Base-by-base conservation (phyloP, 306 rosid genomes). In the Calophaca sinica region DNA sequence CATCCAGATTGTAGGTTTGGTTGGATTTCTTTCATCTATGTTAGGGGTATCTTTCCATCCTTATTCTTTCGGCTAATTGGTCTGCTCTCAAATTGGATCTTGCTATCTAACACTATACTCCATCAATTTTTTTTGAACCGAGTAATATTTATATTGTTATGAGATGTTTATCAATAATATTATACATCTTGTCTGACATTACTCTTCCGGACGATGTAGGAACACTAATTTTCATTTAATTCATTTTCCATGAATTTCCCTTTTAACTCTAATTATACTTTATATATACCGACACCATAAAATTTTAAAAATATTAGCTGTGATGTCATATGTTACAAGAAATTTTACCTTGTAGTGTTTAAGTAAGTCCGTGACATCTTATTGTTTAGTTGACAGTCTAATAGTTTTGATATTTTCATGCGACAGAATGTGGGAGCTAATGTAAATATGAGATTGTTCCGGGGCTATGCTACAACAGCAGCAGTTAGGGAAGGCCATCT, bases 401-500 rank as follows among this genome's bases (percentile, higher is more conserved):
- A 20, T 0, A 0, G 26, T 44, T 81, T 5, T 42, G 74, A 14
- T 29, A 39, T 52, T 55, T 70, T 72, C 15, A 33, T 59, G 49
- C 14, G 76, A 62, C 62, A 89, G 91, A 78, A 78, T 65, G 79
- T 35, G 3, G 90, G 94, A 80, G 90, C 81, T 31, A 66, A 87
- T 70, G 90, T 89, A 73, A 89, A 87, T 49, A 54, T 53, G 74
- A 84, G 80, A 72, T 66, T 87, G 82, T 89, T 86, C 72, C 82
- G 91, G 5, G 94, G 91, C 36, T 87, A 85, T 44, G 81, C 88
- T 11, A 82, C 85, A 8, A 86, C 91, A 28, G 91, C 90, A 10
- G 86, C 91, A 8, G 88, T 84, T 61, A 85, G 91, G 65, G 90
- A 82, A 73, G 88, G 85, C 0, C 87, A 82, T 42, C 10, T 75